phyloP scores from a whole-genome alignment of 805 yeast species.

The Lachancea cidri region DNA sequence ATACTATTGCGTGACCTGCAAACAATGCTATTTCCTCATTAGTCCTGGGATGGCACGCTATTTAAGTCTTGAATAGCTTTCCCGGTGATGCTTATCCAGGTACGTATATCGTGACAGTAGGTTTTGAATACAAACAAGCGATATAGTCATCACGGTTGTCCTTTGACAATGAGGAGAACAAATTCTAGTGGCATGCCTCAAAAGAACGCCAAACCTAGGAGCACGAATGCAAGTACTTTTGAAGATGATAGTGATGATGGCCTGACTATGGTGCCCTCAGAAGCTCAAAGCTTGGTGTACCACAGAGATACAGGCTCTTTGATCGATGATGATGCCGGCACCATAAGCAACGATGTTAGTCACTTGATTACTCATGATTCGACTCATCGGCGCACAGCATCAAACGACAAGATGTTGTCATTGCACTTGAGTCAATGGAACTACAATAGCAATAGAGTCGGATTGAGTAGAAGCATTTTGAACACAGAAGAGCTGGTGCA shows the following conservation, averaged over 20 bases:
- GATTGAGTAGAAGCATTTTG: slow-evolving; percentile 57
- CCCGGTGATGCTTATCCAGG: no score
- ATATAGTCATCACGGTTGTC: background rate
- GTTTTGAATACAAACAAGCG: background rate
- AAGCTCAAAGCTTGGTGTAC: slow-evolving; percentile 4
- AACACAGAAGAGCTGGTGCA: slow-evolving; percentile 46
- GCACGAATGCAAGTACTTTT: background rate
- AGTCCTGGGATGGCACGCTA: no score
- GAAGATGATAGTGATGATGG: slow-evolving; percentile 13
- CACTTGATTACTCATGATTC: slow-evolving; percentile 7
- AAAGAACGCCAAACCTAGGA: background rate
- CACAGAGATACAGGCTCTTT: slow-evolving; percentile 2
- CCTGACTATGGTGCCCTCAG: slow-evolving; percentile 6
- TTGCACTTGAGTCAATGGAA: slow-evolving; percentile 61
- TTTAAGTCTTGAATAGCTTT: no score
- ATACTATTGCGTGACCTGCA: background rate
- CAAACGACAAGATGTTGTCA: slow-evolving; percentile 21
- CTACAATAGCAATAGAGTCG: slow-evolving; percentile 66
- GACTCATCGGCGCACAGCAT: slow-evolving; percentile 10
- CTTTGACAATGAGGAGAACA: background rate
- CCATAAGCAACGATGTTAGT: slow-evolving; percentile 21
- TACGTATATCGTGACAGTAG: background rate
- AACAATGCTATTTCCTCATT: background rate
- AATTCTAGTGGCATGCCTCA: slow-evolving; percentile 3
- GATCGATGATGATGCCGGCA: slow-evolving; percentile 12